Conservation (phyloP, 768 basidiomycete species). For the Leccinum sublutescens region DNA sequence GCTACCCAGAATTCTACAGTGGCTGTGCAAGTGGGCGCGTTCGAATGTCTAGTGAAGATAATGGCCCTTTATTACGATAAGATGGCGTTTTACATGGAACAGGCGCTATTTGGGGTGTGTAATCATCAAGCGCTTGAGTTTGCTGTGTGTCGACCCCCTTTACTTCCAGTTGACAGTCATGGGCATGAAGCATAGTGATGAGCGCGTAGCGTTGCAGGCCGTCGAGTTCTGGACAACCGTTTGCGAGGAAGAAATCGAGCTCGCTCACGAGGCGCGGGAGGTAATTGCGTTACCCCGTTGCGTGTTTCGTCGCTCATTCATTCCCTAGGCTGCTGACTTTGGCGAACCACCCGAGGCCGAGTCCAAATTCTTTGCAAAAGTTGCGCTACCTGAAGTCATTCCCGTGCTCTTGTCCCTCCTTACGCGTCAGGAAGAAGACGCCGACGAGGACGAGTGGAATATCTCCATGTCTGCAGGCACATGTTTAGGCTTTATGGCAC, state of each 20-base stretch:
- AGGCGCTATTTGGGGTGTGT: conserved; percentile 93
- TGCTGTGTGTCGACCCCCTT: conserved; percentile 16
- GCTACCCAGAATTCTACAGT: conserved; percentile 85
- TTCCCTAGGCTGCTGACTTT: conserved; percentile 76
- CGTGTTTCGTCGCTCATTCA: conserved; percentile 5
- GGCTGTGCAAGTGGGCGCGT: conserved; percentile 91
- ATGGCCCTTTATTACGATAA: conserved; percentile 99
- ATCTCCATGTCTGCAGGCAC: conserved; percentile 96
- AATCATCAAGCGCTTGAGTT: conserved; percentile 5
- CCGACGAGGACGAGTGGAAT: conserved; percentile 99
- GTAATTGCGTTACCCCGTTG: conserved; percentile 38
- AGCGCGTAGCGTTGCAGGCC: conserved; percentile 90
- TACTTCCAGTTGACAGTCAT: conserved; percentile 80
- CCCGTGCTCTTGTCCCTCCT: conserved; percentile 89
- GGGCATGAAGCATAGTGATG: conserved; percentile 94
- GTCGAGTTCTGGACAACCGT: conserved; percentile 99
- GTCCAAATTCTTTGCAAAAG: conserved; percentile 89
- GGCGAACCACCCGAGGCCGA: conserved; percentile 84
- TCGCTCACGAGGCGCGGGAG: conserved; percentile 89
- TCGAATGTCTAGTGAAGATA: conserved; percentile 92
- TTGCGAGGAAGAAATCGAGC: conserved; percentile 94
- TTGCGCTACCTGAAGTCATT: conserved; percentile 91
- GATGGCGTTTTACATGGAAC: conserved; percentile 99
- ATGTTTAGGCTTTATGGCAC: conserved; percentile 84
- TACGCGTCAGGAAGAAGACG: conserved; percentile 93